phyloP scores from a whole-genome alignment of 306 rosid genomes.

The barrel medic (Medicago truncatula) region DNA sequence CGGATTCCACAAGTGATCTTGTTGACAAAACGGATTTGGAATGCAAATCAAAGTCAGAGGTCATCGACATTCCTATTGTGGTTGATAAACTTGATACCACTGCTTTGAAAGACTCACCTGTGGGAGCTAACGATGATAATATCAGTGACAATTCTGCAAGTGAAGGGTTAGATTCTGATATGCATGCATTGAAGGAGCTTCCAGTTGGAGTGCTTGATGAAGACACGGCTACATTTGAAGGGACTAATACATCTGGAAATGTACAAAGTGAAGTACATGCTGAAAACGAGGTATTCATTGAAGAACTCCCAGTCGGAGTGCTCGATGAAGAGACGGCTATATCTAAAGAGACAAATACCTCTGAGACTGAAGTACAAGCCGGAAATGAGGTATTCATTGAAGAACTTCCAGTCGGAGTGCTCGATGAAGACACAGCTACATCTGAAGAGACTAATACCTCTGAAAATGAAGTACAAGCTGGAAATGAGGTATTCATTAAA shows the following conservation, averaged over 20 bases:
- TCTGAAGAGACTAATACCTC: neutral
- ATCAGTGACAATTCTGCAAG: neutral
- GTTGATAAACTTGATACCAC: slow-evolving; percentile 3
- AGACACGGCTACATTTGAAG: neutral
- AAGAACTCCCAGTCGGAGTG: slow-evolving; percentile 17
- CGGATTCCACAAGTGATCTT: neutral
- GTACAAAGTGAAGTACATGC: neutral
- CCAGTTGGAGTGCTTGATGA: slow-evolving; percentile 37
- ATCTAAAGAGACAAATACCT: neutral
- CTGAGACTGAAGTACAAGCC: neutral
- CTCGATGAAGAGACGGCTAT: slow-evolving; percentile 11
- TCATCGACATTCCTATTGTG: neutral
- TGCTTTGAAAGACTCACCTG: slow-evolving; percentile 36
- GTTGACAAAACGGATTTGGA: neutral
- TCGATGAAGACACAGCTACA: slow-evolving; percentile 7
- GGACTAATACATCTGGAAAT: neutral
- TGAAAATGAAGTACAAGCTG: neutral
- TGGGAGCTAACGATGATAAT: slow-evolving; percentile 36
- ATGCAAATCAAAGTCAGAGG: neutral
- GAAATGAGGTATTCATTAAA: neutral
- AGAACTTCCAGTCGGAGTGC: slow-evolving; percentile 30
- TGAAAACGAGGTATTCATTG: neutral
- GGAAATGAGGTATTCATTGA: too few relatives aligned
- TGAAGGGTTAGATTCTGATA: neutral
- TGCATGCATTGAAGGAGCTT: neutral